phyloP scores from a whole-genome alignment of 2,329 filamentous ascomycete species.

The Nakataea oryzae region DNA sequence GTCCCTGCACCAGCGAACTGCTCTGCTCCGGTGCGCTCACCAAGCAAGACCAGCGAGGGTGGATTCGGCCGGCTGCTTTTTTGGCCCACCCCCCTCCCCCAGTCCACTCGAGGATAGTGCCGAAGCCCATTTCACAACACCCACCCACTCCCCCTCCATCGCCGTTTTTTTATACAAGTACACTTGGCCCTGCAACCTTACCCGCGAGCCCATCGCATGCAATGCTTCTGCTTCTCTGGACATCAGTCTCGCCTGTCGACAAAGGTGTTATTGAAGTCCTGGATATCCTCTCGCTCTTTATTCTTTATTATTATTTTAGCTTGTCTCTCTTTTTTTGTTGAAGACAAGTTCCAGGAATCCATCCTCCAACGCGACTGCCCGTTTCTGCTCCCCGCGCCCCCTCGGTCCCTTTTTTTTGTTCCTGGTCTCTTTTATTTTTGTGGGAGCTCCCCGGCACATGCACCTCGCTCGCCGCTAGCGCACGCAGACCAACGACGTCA shows the following conservation, averaged over 20 bases:
- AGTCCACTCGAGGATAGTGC: conserved; percentile 27
- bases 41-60: neutral
- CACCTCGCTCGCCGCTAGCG: neutral
- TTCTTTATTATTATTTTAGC: no score
- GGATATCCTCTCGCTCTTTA: neutral
- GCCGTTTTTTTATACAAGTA: conserved; percentile 35
- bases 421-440: neutral
- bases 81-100: conserved; percentile 25
- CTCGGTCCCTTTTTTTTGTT: neutral
- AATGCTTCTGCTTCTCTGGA: neutral
- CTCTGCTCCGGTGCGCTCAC: neutral
- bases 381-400: neutral
- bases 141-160: conserved; percentile 32
- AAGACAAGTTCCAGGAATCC: neutral
- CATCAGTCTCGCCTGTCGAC: neutral
- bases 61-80: neutral
- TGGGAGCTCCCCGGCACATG: neutral
- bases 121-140: conserved; percentile 32
- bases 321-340: neutral
- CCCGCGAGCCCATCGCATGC: conserved; percentile 8
- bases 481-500: neutral
- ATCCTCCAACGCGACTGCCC: neutral
- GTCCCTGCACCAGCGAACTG: neutral
- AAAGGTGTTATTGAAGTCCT: neutral
- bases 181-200: conserved; percentile 31